phyloP scores from a whole-genome alignment of 1,139 yeast species.

The Blastobotrys raffinosifermentans region DNA sequence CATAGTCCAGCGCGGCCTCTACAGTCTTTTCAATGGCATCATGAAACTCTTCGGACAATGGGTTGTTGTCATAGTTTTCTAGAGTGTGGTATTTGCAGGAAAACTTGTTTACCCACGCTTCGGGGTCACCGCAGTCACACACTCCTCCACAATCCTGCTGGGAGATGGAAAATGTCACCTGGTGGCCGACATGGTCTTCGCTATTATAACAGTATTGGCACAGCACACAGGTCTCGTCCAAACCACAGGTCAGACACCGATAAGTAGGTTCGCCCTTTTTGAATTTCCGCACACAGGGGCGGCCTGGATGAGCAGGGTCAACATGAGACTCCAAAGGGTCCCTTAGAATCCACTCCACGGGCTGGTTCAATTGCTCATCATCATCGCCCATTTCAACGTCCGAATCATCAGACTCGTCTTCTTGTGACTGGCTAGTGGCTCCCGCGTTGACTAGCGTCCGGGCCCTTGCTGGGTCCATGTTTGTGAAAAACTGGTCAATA shows the following conservation, averaged over 20 bases:
- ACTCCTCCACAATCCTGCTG: slow-evolving; percentile 85
- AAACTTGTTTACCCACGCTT: slow-evolving; percentile 60
- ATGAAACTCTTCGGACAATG: slow-evolving; percentile 29
- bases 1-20: slow-evolving; percentile 58
- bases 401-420: slow-evolving; percentile 6
- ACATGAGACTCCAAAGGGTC: slow-evolving; percentile 16
- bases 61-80: slow-evolving; percentile 17
- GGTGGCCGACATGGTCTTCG: slow-evolving; percentile 68
- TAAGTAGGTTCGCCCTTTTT: slow-evolving; percentile 83
- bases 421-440: slow-evolving; percentile 6
- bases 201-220: slow-evolving; percentile 75
- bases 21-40: slow-evolving; percentile 37
- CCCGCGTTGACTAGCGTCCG: neutral
- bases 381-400: slow-evolving; percentile 13
- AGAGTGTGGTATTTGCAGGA: slow-evolving; percentile 43
- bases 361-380: slow-evolving; percentile 7
- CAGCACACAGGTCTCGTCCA: slow-evolving; percentile 80
- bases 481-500: slow-evolving; percentile 47
- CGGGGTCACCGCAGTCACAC: slow-evolving; percentile 91
- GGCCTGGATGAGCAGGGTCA: slow-evolving; percentile 47
- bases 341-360: slow-evolving; percentile 23
- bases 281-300: slow-evolving; percentile 75
- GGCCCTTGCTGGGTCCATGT: slow-evolving; percentile 6
- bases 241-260: slow-evolving; percentile 76
- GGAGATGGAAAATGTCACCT: slow-evolving; percentile 65